phyloP scores from a whole-genome alignment of 2,329 filamentous ascomycete species.

The Exserohilum turcica region DNA sequence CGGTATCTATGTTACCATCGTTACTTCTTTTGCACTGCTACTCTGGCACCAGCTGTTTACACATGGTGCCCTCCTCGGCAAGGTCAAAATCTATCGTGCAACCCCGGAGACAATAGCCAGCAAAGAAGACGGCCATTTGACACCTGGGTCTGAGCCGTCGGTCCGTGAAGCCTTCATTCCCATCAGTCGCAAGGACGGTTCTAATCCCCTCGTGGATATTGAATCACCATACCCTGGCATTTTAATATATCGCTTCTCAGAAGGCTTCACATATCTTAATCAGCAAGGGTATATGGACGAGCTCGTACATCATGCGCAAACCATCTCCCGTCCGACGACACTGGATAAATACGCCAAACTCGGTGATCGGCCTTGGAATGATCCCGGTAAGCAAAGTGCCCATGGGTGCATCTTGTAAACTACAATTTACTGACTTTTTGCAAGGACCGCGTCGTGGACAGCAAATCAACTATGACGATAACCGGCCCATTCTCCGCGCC shows the following conservation, averaged over 20 bases:
- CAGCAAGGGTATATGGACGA: conserved; percentile 86
- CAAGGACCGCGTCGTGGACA: conserved; percentile 61
- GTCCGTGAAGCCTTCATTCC: conserved; percentile 61
- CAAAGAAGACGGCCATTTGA: conserved; percentile 26
- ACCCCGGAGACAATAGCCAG: conserved; percentile 74
- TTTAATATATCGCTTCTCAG: conserved; percentile 94
- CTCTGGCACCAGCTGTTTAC: conserved; percentile 84
- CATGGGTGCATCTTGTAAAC: not conserved
- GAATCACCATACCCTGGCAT: conserved; percentile 85
- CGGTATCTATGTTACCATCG: conserved; percentile 87
- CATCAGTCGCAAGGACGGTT: conserved; percentile 83
- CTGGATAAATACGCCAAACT: conserved; percentile 63
- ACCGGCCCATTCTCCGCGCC: conserved; percentile 77
- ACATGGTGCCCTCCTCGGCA: conserved; percentile 76
- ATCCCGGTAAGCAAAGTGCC: conserved; percentile 63
- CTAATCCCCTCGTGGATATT: conserved; percentile 82
- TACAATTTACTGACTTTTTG: not conserved
- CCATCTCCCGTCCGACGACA: conserved; percentile 76
- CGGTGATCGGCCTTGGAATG: conserved; percentile 86
- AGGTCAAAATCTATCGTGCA: conserved; percentile 82
- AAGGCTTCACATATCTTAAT: conserved; percentile 96
- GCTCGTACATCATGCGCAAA: conserved; percentile 52
- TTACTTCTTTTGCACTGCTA: conserved; percentile 75
- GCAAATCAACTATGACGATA: conserved; percentile 52
- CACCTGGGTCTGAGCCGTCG: conserved; percentile 9